These are phyloP conservation scores for Penicillium sp. DNA, from an alignment of 2,329 filamentous ascomycete genomes.

Conservation along the genomic window DNA sequence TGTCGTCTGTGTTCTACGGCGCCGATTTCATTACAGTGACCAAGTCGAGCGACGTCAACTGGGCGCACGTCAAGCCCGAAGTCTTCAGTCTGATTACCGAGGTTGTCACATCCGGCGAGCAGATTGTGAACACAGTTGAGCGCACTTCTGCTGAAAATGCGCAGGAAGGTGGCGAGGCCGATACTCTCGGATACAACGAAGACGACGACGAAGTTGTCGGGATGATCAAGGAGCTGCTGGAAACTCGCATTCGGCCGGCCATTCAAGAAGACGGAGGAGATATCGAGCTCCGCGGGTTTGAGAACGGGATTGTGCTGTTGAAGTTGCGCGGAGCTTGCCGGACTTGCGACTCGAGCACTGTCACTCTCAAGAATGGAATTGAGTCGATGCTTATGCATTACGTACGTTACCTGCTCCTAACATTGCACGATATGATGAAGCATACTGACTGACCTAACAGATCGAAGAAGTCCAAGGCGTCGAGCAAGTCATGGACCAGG, in stretches of 20 bases:
- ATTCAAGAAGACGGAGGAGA: conserved; percentile 98
- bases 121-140: conserved; percentile 69
- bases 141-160: conserved; percentile 50
- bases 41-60: conserved; percentile 81
- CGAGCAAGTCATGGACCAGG: conserved; percentile 82
- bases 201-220: conserved; percentile 90
- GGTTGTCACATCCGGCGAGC: conserved; percentile 76
- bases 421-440: not conserved
- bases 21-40: conserved; percentile 95
- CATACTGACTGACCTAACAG: conserved; percentile 42
- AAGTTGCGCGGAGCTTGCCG: conserved; percentile 90
- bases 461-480: conserved; percentile 96
- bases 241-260: conserved; percentile 88
- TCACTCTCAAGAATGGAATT: conserved; percentile 95
- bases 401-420: conserved; percentile 51
- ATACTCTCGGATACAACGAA: conserved; percentile 78
- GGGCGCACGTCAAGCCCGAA: conserved; percentile 93
- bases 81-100: conserved; percentile 94
- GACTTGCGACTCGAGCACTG: conserved; percentile 94
- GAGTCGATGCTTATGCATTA: conserved; percentile 98
- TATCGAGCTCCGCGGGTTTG: conserved; percentile 90
- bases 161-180: conserved; percentile 51
- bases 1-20: conserved; percentile 93
- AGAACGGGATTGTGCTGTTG: conserved; percentile 75
- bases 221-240: conserved; percentile 97